Evolutionary conservation across 805 yeast genomes (phyloP).

Genomic region (Yamadazyma paraphyllophila): DNA sequence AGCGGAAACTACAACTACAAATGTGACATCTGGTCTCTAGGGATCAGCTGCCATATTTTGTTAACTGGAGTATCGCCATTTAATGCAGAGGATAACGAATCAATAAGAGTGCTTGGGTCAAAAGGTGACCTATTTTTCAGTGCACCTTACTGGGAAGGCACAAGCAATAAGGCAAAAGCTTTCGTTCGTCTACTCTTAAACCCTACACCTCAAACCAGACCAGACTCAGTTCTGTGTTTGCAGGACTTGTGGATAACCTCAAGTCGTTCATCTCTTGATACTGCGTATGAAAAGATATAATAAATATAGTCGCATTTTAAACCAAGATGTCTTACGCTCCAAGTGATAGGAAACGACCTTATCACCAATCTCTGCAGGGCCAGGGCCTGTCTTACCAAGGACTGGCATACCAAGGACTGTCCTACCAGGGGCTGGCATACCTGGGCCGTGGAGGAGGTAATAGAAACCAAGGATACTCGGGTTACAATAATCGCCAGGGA

Average conservation of each 20-base stretch:
- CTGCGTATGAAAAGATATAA: neutral
- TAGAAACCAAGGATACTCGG: conserved; percentile 8
- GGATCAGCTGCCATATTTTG: conserved; percentile 57
- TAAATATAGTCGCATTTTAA: neutral
- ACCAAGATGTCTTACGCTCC: conserved; percentile 3
- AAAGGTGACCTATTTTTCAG: conserved; percentile 45
- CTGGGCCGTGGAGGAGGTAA: neutral
- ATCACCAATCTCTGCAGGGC: neutral
- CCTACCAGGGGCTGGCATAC: neutral
- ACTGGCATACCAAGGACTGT: neutral
- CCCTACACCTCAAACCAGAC: conserved; percentile 31
- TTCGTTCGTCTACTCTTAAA: conserved; percentile 1
- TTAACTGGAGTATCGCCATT: conserved; percentile 67
- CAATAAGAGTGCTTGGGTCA: conserved; percentile 21
- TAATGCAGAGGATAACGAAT: conserved; percentile 41
- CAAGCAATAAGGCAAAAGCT: conserved; percentile 43
- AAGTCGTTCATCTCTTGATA: neutral
- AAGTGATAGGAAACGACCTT: conserved; percentile 1
- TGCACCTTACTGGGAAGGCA: conserved; percentile 39
- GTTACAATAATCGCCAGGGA: neutral
- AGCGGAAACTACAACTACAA: conserved; percentile 47
- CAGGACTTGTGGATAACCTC: conserved; percentile 45
- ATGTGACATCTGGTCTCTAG: conserved; percentile 72
- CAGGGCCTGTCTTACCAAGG: neutral
- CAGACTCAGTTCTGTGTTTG: conserved; percentile 37